Evolutionary conservation across 768 basidiomycete genomes (phyloP), one percentile per base, ranked within the genome.

Genomic region (Daedaleopsis sinensis): DNA sequence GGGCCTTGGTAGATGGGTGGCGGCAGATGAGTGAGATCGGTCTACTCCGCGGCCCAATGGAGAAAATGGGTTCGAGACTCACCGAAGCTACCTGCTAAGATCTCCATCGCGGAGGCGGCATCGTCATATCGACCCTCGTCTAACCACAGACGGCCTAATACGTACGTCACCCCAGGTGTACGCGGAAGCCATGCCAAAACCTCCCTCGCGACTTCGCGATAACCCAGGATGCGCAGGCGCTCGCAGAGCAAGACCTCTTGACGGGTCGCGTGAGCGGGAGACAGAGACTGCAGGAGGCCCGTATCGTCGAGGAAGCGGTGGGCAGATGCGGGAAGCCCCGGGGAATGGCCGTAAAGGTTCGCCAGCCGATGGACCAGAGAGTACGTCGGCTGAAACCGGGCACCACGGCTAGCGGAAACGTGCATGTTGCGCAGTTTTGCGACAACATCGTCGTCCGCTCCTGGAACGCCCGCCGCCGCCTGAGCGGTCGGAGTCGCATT

Each of bases 151-250:
- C 87, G 79, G 6, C 87, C 87, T 42, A 84, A 81, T 42, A 96
- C 83, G 72, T 93, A 96, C 35, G 82, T 81, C 52, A 86, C 85
- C 4, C 84, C 91, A 27, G 94, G 85, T 16, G 90, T 89, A 50
- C 88, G 78, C 12, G 94, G 94, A 27, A 95, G 81, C 85, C 90
- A 90, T 23, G 85, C 84, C 49, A 93, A 75, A 57, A 91, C 77
- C 62, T 90, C 88, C 52, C 82, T 74, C 1, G 90, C 80, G 38
- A 84, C 78, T 59, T 83, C 79, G 59, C 80, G 77, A 67, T 89
- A 88, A 16, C 87, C 89, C 55, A 90, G 76, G 1, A 76, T 71
- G 39, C 90, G 80, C 48, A 96, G 79, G 32, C 79, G 76, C 63
- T 93, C 86, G 68, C 89, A 91, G 67, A 94, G 87, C 47, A 82